Evolutionary conservation across 371 early-diverging fungal species (phyloP).

Genomic region (Zychaea mexicana): DNA sequence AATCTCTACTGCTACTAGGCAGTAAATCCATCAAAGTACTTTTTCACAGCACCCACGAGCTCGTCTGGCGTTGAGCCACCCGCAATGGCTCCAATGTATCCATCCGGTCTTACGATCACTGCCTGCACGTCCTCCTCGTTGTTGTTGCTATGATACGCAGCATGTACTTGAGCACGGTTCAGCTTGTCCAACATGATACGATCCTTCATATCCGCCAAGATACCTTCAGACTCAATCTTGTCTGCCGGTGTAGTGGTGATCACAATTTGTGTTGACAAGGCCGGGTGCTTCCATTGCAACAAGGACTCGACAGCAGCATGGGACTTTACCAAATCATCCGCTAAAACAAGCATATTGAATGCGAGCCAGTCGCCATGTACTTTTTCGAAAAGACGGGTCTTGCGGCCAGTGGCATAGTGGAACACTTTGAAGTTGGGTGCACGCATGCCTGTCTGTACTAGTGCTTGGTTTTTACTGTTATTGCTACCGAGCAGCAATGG

Average conservation of each 20-base stretch:
- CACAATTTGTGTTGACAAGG: conserved; percentile 8
- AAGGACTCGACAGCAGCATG: conserved; percentile 17
- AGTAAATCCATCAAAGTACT: conserved; percentile 8
- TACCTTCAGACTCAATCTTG: conserved; percentile 16
- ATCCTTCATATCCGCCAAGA: conserved; percentile 17
- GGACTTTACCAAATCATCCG: conserved; percentile 23
- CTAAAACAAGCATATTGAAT: conserved; percentile 33
- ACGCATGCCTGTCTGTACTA: conserved; percentile 37
- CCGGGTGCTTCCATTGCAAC: conserved; percentile 1
- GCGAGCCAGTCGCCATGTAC: conserved; percentile 25
- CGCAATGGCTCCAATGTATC: conserved; percentile 37
- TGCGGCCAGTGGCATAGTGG: conserved; percentile 28
- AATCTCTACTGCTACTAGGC: too few species aligned
- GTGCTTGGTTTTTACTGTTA: background rate
- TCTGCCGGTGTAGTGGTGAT: conserved; percentile 40
- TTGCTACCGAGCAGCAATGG: background rate
- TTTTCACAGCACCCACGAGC: background rate
- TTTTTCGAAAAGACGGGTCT: conserved; percentile 35
- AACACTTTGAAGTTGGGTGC: conserved; percentile 47
- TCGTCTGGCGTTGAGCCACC: background rate
- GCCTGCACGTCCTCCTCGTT: conserved; percentile 13
- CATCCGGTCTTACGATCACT: conserved; percentile 41
- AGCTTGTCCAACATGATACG: conserved; percentile 39
- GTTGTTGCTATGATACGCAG: conserved; percentile 22
- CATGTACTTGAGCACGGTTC: conserved; percentile 45